Evolutionary conservation across 2,329 filamentous ascomycete species (phyloP), one percentile per base, ranked within the genome.

Genomic region (Rutstroemia sp.): DNA sequence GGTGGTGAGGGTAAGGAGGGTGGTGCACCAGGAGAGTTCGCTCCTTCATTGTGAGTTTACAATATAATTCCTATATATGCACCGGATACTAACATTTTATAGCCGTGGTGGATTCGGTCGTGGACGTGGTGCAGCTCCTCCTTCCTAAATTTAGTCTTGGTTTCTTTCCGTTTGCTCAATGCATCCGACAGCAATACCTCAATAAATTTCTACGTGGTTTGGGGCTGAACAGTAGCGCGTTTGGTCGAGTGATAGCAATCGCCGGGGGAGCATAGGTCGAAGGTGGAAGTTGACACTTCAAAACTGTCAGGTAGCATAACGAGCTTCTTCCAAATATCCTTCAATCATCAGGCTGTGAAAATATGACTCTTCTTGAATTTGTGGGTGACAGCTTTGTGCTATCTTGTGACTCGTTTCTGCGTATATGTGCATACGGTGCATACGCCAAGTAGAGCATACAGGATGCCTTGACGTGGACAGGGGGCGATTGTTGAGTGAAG

Each of bases 61-160:
- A 49, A 41, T 47, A 23, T 25, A 39, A 56, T 37, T 6, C 19
- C 19, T 5, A 5, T 27, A 16, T 23, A 48, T 18, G 54, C 21
- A n/a, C 46, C 5, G 19, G 34, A 37, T 34, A 34, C 19, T 58
- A 69, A 64, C 70, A 78, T 70, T 56, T 48, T 50, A 55, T 59
- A 86, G 83, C 87, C 89, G 88, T 82, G 87, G 88, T 80, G 89
- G 88, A 72, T 88, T 87, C 74, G 91, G 90, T 74, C 89, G 90
- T 85, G 90, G 90, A 76, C 87, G 89, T 80, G 57, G 44, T 39
- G 47, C 87, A 73, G 77, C 83, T 67, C 85, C 82, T 51, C 45
- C 71, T 57, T 66, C 67, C 61, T 69, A 67, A 59, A 53, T 61
- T 54, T 60, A 58, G 52, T 48, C 61, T 65, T 59, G 54, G 25